Conservation (phyloP, 2,329 filamentous ascomycete genomes). For the Aphanoascus verrucosus region DNA sequence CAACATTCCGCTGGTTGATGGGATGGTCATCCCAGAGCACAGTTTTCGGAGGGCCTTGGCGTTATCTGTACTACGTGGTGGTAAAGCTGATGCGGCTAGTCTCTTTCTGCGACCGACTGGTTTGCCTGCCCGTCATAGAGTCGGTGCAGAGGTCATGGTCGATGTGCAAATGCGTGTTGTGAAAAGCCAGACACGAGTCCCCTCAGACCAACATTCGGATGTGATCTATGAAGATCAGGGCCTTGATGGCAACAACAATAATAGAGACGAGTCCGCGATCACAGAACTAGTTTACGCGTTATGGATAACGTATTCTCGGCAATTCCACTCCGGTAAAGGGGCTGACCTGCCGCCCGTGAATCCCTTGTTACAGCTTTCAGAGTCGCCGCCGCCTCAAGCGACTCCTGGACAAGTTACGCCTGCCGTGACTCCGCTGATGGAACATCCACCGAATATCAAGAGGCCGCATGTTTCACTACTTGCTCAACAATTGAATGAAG, state of each 20-base stretch:
- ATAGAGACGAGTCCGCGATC: conserved; percentile 38
- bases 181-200: conserved; percentile 64
- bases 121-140: conserved; percentile 72
- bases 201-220: conserved; percentile 35
- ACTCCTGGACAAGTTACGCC: conserved; percentile 58
- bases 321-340: conserved; percentile 66
- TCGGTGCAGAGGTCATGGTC: conserved; percentile 83
- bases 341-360: conserved; percentile 46
- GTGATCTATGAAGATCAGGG: conserved; percentile 49
- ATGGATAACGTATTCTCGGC: conserved; percentile 94
- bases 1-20: conserved; percentile 69
- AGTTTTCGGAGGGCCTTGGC: conserved; percentile 85
- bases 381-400: conserved; percentile 66
- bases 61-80: conserved; percentile 71
- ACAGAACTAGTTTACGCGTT: conserved; percentile 84
- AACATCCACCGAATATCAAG: conserved; percentile 24
- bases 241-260: conserved; percentile 34
- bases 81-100: conserved; percentile 63
- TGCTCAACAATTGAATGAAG: conserved; percentile 42
- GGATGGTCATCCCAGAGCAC: conserved; percentile 94
- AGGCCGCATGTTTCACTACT: conserved; percentile 38
- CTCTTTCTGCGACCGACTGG: conserved; percentile 78
- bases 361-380: conserved; percentile 48
- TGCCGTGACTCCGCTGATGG: conserved; percentile 24
- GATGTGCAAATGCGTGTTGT: conserved; percentile 96